These are phyloP conservation scores for Exutisphaerella laricina DNA, from an alignment of 2,329 filamentous ascomycete species.

Conservation along the genomic window DNA sequence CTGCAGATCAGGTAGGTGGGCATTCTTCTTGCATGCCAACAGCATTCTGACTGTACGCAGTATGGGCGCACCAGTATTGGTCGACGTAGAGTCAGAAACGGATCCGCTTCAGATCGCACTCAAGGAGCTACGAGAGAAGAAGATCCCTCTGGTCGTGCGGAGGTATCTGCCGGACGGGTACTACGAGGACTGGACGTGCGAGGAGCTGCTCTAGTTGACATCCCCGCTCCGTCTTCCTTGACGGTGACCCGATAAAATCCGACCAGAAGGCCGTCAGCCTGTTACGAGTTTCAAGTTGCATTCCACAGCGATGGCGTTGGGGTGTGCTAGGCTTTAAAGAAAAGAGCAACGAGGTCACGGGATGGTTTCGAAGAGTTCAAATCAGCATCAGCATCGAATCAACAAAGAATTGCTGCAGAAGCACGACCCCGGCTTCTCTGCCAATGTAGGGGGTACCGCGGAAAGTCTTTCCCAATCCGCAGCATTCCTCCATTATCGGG, in stretches of 20 bases:
- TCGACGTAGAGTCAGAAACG: conserved; percentile 95
- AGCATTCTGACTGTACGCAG: conserved; percentile 45
- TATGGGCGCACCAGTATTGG: conserved; percentile 95
- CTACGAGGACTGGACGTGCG: conserved; percentile 99
- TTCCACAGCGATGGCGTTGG: conserved; percentile 18
- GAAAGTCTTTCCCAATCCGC: conserved; percentile 6
- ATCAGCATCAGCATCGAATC: no score
- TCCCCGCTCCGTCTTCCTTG: conserved; percentile 1
- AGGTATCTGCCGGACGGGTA: conserved; percentile 95
- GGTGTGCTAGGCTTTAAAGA: conserved; percentile 5
- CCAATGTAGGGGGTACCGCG: neutral
- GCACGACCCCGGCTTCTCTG: neutral
- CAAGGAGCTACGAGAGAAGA: conserved; percentile 97
- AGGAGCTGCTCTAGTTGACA: conserved; percentile 65
- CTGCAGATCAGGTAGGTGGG: conserved; percentile 78
- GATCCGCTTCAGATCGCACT: conserved; percentile 96
- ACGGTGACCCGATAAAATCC: neutral
- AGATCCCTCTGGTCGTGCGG: conserved; percentile 92
- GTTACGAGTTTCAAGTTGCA: neutral
- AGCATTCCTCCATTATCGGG: neutral
- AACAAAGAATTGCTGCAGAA: no score
- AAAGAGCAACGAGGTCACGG: no score
- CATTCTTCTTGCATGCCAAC: no score
- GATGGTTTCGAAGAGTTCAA: no score
- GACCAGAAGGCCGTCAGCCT: neutral